These are phyloP conservation scores for Syzygium grande DNA, from an alignment of 345 rosid species.

Conservation along the genomic window DNA sequence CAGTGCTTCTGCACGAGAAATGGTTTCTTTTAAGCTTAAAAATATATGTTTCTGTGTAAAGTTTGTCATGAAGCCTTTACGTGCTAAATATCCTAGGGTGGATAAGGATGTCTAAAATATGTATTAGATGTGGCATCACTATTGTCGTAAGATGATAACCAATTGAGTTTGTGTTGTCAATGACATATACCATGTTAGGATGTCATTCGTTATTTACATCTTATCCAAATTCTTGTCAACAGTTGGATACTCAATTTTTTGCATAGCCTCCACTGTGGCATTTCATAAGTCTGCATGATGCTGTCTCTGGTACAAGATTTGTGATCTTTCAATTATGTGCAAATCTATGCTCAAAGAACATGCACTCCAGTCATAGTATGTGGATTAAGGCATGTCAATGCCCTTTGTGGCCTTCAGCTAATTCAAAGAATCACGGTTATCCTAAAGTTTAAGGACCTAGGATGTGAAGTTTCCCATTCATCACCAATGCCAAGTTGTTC, in stretches of 20 bases:
- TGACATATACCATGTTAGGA: neutral
- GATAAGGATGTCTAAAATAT: neutral
- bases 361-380: neutral
- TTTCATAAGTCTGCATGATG: neutral
- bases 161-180: neutral
- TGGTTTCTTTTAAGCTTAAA: neutral
- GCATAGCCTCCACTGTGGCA: neutral
- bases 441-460: neutral
- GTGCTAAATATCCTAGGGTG: neutral
- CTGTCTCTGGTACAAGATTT: neutral
- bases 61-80: neutral
- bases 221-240: neutral
- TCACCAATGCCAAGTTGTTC: neutral
- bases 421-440: neutral
- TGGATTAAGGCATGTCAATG: neutral
- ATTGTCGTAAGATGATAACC: neutral
- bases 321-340: neutral
- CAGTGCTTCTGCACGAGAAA: neutral
- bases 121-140: neutral
- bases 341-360: neutral
- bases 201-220: neutral
- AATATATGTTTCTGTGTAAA: neutral
- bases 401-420: neutral
- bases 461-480: neutral
- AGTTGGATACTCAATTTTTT: neutral